phyloP scores from a whole-genome alignment of 768 basidiomycete genomes.

The Auricularia sp. region DNA sequence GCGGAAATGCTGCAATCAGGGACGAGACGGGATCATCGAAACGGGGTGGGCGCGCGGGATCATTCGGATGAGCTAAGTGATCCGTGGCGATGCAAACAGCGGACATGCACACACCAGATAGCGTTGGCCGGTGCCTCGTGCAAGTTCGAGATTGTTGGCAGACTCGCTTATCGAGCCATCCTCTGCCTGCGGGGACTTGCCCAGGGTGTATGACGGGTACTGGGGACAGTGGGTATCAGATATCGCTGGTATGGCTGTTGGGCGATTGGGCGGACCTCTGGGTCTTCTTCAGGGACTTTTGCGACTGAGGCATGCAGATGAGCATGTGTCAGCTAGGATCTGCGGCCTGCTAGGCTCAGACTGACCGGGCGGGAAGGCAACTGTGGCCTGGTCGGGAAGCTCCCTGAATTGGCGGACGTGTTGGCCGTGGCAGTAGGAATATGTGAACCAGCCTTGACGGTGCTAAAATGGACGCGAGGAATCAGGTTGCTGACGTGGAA shows the following conservation, averaged over 20 bases:
- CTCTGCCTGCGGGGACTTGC: slow-evolving; percentile 45
- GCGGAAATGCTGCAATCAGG: slow-evolving; percentile 22
- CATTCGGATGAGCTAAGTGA: background rate
- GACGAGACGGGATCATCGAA: background rate
- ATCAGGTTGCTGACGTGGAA: slow-evolving; percentile 20
- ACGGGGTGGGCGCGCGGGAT: background rate
- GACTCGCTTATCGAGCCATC: slow-evolving; percentile 39
- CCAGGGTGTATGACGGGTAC: slow-evolving; percentile 51
- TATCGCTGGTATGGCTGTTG: slow-evolving; percentile 8
- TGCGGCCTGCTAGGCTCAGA: slow-evolving; percentile 2
- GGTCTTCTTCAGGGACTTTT: slow-evolving; percentile 77
- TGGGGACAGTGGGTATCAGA: background rate
- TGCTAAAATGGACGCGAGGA: slow-evolving; percentile 35
- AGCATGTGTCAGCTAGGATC: background rate
- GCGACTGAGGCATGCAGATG: slow-evolving; percentile 35
- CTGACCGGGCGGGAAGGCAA: slow-evolving; percentile 49
- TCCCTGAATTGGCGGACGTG: slow-evolving; percentile 97
- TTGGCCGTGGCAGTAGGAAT: slow-evolving; percentile 90
- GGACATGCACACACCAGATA: slow-evolving; percentile 59
- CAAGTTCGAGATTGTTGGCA: slow-evolving; percentile 64
- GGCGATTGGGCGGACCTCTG: slow-evolving; percentile 43
- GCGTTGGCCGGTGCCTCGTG: slow-evolving; percentile 68
- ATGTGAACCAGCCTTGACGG: slow-evolving; percentile 93
- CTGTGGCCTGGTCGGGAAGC: slow-evolving; percentile 48
- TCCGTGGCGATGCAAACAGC: background rate